Evolutionary conservation across 1,284 basidiomycete species (phyloP).

Genomic region (Ceraceosorus bombacis): DNA sequence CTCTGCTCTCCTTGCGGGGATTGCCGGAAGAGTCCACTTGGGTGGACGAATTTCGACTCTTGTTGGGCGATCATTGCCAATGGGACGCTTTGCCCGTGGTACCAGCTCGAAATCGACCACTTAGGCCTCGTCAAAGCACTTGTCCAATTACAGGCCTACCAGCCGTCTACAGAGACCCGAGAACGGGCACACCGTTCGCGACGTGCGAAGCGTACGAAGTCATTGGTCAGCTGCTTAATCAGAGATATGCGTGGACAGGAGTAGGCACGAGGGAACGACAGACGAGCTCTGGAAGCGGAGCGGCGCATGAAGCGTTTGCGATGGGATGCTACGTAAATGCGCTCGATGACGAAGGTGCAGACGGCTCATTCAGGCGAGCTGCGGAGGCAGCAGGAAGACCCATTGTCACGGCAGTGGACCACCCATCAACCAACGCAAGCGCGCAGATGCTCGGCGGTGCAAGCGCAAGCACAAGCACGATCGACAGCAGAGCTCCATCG

Average conservation of each 20-base stretch:
- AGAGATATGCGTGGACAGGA: conserved; percentile 44
- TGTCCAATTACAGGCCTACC: conserved; percentile 53
- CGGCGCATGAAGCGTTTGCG: not conserved
- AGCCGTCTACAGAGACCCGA: conserved; percentile 63
- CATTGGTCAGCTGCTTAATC: conserved; percentile 58
- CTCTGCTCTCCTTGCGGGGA: conserved; percentile 28
- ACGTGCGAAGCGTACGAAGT: conserved; percentile 60
- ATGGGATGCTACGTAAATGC: not conserved
- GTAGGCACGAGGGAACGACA: too few relatives aligned
- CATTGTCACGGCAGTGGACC: too few relatives aligned
- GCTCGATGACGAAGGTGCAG: not conserved
- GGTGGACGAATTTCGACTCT: conserved; percentile 64
- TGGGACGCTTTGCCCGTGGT: conserved; percentile 50
- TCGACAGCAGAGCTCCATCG: too few relatives aligned
- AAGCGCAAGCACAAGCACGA: too few relatives aligned
- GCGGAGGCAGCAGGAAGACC: too few relatives aligned
- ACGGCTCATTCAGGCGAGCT: too few relatives aligned
- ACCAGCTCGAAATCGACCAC: conserved; percentile 49
- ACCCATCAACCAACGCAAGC: too few relatives aligned
- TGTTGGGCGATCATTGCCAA: conserved; percentile 61
- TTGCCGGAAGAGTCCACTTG: conserved; percentile 49
- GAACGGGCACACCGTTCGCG: conserved; percentile 68
- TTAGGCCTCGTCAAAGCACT: conserved; percentile 45
- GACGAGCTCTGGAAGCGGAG: too few relatives aligned
- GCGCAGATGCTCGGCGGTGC: too few relatives aligned